Conservation (phyloP, 805 yeast species). For the Candida khao-thaluensis region DNA sequence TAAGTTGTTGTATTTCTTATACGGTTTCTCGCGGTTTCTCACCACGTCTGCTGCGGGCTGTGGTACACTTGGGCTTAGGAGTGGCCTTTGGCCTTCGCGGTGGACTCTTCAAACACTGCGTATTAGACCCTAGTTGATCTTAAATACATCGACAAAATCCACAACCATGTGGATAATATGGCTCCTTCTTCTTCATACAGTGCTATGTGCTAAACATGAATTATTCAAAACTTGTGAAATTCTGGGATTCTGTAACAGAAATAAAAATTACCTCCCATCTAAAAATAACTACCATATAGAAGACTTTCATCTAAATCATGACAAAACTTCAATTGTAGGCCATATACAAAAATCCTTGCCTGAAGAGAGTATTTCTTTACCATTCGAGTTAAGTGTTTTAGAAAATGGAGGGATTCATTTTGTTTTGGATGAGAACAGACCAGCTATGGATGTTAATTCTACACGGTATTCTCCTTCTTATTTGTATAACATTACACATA, state of each 20-base stretch:
- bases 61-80: too few relatives aligned
- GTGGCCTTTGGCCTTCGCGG: too few relatives aligned
- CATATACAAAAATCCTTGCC: constrained; percentile 8
- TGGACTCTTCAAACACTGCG: too few relatives aligned
- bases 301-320: constrained; percentile 1
- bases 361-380: constrained; percentile 37
- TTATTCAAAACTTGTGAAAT: constrained; percentile 76
- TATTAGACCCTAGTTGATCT: too few relatives aligned
- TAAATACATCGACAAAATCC: too few relatives aligned
- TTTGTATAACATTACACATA: constrained; percentile 33
- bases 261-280: constrained; percentile 51
- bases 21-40: too few relatives aligned
- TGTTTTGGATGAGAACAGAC: constrained; percentile 59
- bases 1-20: too few relatives aligned
- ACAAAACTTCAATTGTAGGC: constrained; percentile 10
- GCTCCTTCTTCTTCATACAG: constrained; percentile 6
- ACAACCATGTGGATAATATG: too few relatives aligned
- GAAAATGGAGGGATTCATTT: constrained; percentile 61
- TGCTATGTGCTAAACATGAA: constrained; percentile 53
- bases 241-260: constrained; percentile 82
- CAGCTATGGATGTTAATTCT: constrained; percentile 26
- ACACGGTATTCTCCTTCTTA: constrained; percentile 57
- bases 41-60: too few relatives aligned
- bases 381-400: constrained; percentile 57
- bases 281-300: constrained; percentile 6